These are phyloP conservation scores for Aspergillus nanangensis DNA, from an alignment of 495 filamentous ascomycete species.

Conservation along the genomic window DNA sequence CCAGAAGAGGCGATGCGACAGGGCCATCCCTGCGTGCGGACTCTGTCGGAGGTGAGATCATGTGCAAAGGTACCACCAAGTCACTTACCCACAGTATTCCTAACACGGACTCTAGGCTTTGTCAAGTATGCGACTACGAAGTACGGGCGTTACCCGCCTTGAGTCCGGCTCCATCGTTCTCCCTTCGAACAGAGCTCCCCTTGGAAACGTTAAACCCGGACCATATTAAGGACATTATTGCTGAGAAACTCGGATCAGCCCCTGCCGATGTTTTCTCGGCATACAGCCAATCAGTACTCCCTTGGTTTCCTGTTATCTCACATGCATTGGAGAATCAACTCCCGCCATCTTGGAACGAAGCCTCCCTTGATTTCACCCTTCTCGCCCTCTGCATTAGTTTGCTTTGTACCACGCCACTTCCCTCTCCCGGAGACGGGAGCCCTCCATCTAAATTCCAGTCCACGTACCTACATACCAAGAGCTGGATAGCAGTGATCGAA, in stretches of 20 bases:
- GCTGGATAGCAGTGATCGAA: neutral
- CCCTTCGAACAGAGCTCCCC: no score
- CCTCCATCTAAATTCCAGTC: neutral
- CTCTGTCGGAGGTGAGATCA: conserved; percentile 1
- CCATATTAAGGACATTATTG: no score
- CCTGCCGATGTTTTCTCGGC: no score
- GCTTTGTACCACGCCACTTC: neutral
- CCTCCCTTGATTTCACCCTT: neutral
- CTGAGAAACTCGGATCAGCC: no score
- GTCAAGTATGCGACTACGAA: neutral
- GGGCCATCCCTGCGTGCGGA: conserved; percentile 1
- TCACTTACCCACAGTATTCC: neutral
- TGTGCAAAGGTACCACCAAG: no score
- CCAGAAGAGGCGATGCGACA: conserved; percentile 5
- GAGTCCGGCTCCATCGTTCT: no score
- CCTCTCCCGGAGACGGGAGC: neutral
- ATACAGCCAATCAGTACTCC: no score
- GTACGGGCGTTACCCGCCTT: no score
- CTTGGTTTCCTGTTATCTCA: no score
- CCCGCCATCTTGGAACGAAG: no score
- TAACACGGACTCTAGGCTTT: neutral
- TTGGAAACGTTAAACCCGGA: no score
- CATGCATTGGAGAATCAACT: no score
- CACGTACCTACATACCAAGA: conserved; percentile 1
- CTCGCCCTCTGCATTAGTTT: conserved; percentile 2